Evolutionary conservation across 768 basidiomycete genomes (phyloP), one percentile per base, ranked within the genome.

Genomic region (Trametes cubensis): DNA sequence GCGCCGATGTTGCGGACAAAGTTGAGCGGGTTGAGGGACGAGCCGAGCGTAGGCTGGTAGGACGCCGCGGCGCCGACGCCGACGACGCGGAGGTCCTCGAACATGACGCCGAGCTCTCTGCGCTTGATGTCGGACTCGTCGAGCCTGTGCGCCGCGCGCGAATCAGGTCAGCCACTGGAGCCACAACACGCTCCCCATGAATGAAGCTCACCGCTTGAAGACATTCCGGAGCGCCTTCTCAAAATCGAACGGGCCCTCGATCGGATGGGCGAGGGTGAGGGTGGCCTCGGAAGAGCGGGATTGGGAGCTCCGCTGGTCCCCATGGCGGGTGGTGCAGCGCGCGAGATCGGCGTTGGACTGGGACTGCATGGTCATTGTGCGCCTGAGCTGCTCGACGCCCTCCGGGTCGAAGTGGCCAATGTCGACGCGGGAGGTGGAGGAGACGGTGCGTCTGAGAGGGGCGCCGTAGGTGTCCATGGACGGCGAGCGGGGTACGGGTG

Each of bases 31-130:
- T 89, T 84, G 48, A 90, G 76, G 3, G 81, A 69, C 25, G 87
- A 87, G n/a, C 83, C 85, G 4, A 94, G 70, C 0, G 87, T 90
- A 0, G 79, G 67, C 63, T 86, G 84, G 54, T 80, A 80, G 8
- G 80, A 81, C 0, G 83, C 83, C 0, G 83, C 74, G 1, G 84
- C 74, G 5, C 87, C 87, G 7, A 85, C 66, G 2, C 87, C 89
- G 23, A 83, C 77, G 7, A 90, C 89, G 0, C 76, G 76, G 18
- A 90, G 78, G 38, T 84, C 74, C 55, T 83, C 70, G 62, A 90
- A 89, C 45, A 79, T 63, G 13, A 90, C 85, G 0, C 88, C 88
- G 4, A 89, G 80, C 52, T 83, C 77, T 23, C 87, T 80, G 1
- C 73, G 59, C 63, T 79, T 78, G 62, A 85, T 81, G n/a, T 79